Evolutionary conservation across 1,284 basidiomycete genomes (phyloP).

Genomic region (Peniophora sp.): DNA sequence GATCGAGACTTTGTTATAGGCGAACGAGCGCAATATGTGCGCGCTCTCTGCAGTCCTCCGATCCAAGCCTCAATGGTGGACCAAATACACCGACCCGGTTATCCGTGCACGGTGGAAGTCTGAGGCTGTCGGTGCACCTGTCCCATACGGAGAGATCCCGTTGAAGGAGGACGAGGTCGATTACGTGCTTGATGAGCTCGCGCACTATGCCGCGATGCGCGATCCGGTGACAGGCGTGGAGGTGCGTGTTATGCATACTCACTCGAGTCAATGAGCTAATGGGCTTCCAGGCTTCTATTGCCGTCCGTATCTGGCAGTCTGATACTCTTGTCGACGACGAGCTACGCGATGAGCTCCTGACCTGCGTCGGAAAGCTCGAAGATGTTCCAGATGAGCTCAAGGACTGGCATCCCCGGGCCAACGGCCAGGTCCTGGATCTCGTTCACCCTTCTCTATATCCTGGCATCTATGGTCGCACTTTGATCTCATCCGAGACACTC

Average conservation of each 20-base stretch:
- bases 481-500: not conserved
- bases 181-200: not conserved
- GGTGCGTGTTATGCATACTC: not conserved
- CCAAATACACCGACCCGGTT: not conserved
- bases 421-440: conserved; percentile 14
- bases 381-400: conserved; percentile 9
- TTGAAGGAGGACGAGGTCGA: not conserved
- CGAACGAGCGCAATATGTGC: not conserved
- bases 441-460: conserved; percentile 8
- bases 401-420: conserved; percentile 16
- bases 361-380: conserved; percentile 3
- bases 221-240: not conserved
- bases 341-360: not conserved
- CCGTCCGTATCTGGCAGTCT: not conserved
- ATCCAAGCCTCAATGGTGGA: not conserved
- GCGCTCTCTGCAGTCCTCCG: not conserved
- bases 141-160: not conserved
- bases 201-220: not conserved
- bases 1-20: not conserved
- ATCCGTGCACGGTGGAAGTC: not conserved
- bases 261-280: not conserved
- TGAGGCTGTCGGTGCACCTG: not conserved
- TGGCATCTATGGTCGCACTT: conserved; percentile 6
- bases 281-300: not conserved
- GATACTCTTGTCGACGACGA: not conserved